A percentile compares a stretch with the other conserved stretches of the same genome.
phyloP scores from a whole-genome alignment of 2,329 filamentous ascomycete species.

The Phaeosphaeriaceae sp. region DNA sequence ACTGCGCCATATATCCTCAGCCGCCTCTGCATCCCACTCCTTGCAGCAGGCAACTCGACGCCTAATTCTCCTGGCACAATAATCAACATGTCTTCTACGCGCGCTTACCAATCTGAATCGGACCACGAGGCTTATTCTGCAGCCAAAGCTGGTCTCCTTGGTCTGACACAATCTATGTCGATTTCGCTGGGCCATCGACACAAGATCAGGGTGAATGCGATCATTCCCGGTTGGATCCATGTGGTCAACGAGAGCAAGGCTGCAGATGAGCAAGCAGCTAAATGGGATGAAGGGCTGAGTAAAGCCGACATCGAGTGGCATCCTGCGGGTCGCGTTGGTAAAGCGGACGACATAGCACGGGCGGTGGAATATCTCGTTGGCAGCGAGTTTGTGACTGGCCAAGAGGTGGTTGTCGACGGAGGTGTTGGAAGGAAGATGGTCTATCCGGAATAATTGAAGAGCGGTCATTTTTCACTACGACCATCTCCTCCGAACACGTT shows the following conservation, averaged over 20 bases:
- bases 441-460: conserved; percentile 40
- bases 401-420: conserved; percentile 57
- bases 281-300: conserved; percentile 57
- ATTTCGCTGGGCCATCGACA: conserved; percentile 53
- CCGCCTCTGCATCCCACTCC: conserved; percentile 40
- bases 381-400: conserved; percentile 52
- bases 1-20: conserved; percentile 44
- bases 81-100: conserved; percentile 59
- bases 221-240: conserved; percentile 62
- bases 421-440: conserved; percentile 57
- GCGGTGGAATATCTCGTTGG: conserved; percentile 52
- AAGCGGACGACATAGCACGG: conserved; percentile 55
- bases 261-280: conserved; percentile 49
- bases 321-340: conserved; percentile 58
- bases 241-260: conserved; percentile 53
- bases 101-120: conserved; percentile 57
- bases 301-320: conserved; percentile 59
- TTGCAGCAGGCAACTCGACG: conserved; percentile 25
- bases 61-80: conserved; percentile 38
- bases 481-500: not conserved
- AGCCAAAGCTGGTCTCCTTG: conserved; percentile 59
- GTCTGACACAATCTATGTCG: conserved; percentile 58
- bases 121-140: conserved; percentile 60
- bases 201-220: conserved; percentile 57
- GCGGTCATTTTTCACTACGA: not conserved